These are phyloP conservation scores for Pyrenopolyporus hunteri DNA, from an alignment of 495 filamentous ascomycete genomes.

Conservation along the genomic window DNA sequence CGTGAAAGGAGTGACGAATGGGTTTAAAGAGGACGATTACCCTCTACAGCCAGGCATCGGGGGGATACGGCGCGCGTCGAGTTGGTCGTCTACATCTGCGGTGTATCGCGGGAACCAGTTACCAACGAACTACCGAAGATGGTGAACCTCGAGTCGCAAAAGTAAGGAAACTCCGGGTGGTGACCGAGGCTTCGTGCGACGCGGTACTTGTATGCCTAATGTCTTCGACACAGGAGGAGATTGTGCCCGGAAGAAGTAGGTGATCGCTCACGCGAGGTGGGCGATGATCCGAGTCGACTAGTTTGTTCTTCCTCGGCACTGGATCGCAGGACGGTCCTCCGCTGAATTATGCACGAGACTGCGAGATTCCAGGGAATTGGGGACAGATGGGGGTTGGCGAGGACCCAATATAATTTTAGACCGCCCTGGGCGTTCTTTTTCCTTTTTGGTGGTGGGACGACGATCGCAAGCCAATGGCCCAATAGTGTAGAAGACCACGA, in stretches of 20 bases:
- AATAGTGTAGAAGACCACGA: constrained; percentile 31
- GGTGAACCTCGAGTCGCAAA: constrained; percentile 30
- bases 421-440: constrained; percentile 22
- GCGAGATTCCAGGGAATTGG: constrained; percentile 29
- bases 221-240: constrained; percentile 33
- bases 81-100: constrained; percentile 31
- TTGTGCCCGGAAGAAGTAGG: constrained; percentile 35
- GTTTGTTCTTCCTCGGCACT: constrained; percentile 23
- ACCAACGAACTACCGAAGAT: constrained; percentile 38
- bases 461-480: constrained; percentile 24
- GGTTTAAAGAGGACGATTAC: constrained; percentile 27
- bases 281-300: constrained; percentile 27
- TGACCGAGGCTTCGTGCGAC: constrained; percentile 33
- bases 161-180: constrained; percentile 32
- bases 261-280: constrained; percentile 27
- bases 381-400: constrained; percentile 26
- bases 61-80: constrained; percentile 16
- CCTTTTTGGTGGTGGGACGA: constrained; percentile 23
- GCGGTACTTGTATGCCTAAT: constrained; percentile 40
- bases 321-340: constrained; percentile 12
- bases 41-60: constrained; percentile 38
- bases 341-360: constrained; percentile 12
- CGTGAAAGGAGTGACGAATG: constrained; percentile 26
- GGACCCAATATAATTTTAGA: constrained; percentile 33
- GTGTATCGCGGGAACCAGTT: constrained; percentile 30